Conservation (phyloP, 1,139 yeast genomes). For the Yamadazyma pseudoaaseri region DNA sequence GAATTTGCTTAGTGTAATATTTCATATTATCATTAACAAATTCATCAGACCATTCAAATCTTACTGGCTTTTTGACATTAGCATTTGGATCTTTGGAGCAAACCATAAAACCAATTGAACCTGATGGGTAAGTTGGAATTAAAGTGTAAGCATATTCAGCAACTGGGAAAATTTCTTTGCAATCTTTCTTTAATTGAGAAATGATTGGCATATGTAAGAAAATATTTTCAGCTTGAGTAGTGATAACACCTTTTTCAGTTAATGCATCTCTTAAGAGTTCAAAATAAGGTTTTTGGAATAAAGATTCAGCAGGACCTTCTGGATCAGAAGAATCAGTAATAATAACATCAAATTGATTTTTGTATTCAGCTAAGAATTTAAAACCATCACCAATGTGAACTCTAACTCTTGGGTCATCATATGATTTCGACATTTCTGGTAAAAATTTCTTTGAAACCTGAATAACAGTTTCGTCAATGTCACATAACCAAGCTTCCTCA, state of each 20-base stretch:
- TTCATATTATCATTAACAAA: constrained; percentile 65
- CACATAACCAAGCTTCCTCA: constrained; percentile 86
- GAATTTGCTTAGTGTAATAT: constrained; percentile 79
- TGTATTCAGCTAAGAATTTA: constrained; percentile 77
- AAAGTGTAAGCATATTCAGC: constrained; percentile 86
- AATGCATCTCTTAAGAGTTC: constrained; percentile 75
- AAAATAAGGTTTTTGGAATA: constrained; percentile 86
- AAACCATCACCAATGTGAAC: constrained; percentile 90
- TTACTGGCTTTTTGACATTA: constrained; percentile 63
- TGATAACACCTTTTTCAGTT: constrained; percentile 82
- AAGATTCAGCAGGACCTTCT: constrained; percentile 91
- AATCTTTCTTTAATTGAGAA: constrained; percentile 69
- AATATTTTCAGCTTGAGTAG: constrained; percentile 89
- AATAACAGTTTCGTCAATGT: constrained; percentile 89
- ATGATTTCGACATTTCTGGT: constrained; percentile 81
- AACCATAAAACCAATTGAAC: constrained; percentile 93
- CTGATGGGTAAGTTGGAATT: constrained; percentile 92
- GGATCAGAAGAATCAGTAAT: constrained; percentile 96
- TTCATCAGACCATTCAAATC: constrained; percentile 59
- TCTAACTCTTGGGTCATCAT: constrained; percentile 76
- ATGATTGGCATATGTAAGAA: constrained; percentile 85
- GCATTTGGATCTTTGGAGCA: constrained; percentile 72
- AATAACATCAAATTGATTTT: constrained; percentile 77
- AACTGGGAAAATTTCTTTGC: constrained; percentile 78
- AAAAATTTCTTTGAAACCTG: constrained; percentile 77